Percentiles rank a stretch among this genome's conserved stretches.
These are phyloP conservation scores for Hemerocallis citrina DNA, from an alignment of 106 monocot species.

Conservation along the genomic window DNA sequence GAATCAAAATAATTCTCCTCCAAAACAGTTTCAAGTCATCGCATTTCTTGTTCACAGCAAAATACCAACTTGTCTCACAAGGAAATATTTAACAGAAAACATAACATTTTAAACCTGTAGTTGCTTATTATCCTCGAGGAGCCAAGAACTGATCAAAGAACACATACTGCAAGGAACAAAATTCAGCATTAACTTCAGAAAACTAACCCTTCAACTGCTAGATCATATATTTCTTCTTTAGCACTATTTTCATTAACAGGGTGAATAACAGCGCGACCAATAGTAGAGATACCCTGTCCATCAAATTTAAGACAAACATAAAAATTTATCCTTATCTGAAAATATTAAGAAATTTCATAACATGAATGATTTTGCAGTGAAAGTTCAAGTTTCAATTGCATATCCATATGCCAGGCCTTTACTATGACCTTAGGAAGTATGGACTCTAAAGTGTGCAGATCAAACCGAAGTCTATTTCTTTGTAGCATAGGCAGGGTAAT, in stretches of 20 bases:
- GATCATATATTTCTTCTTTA: conserved; percentile 35
- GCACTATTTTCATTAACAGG: no score
- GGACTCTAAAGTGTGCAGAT: conserved; percentile 38
- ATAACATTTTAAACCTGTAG: no score
- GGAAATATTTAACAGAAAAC: no score
- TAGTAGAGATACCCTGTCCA: conserved; percentile 73
- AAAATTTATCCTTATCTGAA: neutral
- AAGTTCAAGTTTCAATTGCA: neutral
- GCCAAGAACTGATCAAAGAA: neutral
- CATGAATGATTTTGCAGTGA: neutral
- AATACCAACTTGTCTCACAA: no score
- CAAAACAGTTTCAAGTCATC: no score
- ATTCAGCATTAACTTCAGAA: neutral
- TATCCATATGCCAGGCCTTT: conserved; percentile 44
- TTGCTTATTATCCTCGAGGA: neutral
- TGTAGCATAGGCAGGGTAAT: conserved; percentile 41
- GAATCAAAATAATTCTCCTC: no score
- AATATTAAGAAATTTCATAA: neutral
- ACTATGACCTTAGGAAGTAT: conserved; percentile 83
- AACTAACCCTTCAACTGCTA: conserved; percentile 91
- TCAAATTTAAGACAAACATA: conserved; percentile 1
- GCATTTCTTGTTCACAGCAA: no score
- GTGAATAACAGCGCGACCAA: conserved; percentile 65
- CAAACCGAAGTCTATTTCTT: conserved; percentile 40
- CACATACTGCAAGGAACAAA: neutral